Percentiles rank a stretch among this genome's conserved stretches.
phyloP scores from a whole-genome alignment of 1,284 basidiomycete genomes.

The Coniferiporia weirii region DNA sequence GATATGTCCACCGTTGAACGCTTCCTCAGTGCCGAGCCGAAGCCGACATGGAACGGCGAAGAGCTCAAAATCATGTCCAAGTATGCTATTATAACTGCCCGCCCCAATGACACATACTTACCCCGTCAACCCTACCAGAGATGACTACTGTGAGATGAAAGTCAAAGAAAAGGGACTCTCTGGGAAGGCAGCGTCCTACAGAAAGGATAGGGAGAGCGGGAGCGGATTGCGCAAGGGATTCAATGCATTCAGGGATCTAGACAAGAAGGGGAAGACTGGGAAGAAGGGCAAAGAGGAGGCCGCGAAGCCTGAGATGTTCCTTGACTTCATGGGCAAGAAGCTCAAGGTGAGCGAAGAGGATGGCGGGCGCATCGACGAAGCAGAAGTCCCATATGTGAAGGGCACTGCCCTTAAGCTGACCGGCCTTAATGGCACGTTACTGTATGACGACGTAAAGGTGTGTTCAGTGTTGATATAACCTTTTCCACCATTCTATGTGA shows the following conservation, averaged over 20 bases:
- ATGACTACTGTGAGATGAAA: constrained; percentile 94
- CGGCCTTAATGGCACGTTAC: constrained; percentile 61
- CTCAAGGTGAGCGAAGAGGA: constrained; percentile 60
- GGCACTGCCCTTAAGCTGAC: constrained; percentile 74
- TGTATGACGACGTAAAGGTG: constrained; percentile 70
- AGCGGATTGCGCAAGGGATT: constrained; percentile 57
- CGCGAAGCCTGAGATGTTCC: constrained; percentile 52
- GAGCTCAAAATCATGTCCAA: constrained; percentile 87
- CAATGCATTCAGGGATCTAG: constrained; percentile 78
- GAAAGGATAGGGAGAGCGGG: constrained; percentile 37
- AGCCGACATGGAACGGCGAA: constrained; percentile 71
- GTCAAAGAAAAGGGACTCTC: constrained; percentile 91
- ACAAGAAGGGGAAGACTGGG: constrained; percentile 34
- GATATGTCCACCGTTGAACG: constrained; percentile 65
- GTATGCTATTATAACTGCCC: constrained; percentile 35
- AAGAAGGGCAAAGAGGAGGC: constrained; percentile 35
- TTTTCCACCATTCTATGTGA: neutral
- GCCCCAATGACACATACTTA: too few relatives aligned
- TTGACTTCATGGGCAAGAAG: constrained; percentile 66
- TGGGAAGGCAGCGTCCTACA: constrained; percentile 55
- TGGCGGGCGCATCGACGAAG: constrained; percentile 63
- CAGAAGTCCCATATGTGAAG: constrained; percentile 66
- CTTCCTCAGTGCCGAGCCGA: constrained; percentile 78
- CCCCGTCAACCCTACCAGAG: constrained; percentile 37
- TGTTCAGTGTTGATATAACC: constrained; percentile 4